Evolutionary conservation across 2,329 filamentous ascomycete species (phyloP).

Genomic region (Nigrospora osmanthi): DNA sequence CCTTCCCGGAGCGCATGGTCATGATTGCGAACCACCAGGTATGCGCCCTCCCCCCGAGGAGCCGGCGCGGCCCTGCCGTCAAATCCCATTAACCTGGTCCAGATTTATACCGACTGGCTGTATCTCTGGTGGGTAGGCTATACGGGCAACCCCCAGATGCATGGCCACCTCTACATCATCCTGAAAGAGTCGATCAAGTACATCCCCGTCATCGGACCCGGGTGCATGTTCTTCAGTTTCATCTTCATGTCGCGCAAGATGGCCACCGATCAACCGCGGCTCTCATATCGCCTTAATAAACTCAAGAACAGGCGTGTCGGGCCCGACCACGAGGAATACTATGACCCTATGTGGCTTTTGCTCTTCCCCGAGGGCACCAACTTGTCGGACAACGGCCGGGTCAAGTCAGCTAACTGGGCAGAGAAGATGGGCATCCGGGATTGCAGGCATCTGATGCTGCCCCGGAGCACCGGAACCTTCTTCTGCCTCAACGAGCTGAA

Average conservation of each 20-base stretch:
- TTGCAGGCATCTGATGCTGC: conserved; percentile 66
- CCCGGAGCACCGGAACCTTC: conserved; percentile 71
- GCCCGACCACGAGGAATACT: conserved; percentile 44
- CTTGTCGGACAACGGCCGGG: conserved; percentile 60
- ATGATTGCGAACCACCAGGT: conserved; percentile 84
- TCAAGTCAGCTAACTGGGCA: conserved; percentile 67
- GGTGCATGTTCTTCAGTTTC: conserved; percentile 82
- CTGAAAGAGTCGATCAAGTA: conserved; percentile 80
- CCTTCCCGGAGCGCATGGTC: conserved; percentile 74
- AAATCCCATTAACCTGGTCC: conserved; percentile 6
- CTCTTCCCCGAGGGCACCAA: conserved; percentile 88
- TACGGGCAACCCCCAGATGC: conserved; percentile 64
- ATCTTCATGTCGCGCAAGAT: conserved; percentile 90
- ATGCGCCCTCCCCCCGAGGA: conserved; percentile 4
- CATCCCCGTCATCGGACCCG: conserved; percentile 71
- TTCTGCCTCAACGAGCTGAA: conserved; percentile 73
- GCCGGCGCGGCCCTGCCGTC: too few relatives aligned
- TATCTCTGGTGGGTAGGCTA: conserved; percentile 96
- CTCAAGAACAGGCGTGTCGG: conserved; percentile 51
- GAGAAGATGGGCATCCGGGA: conserved; percentile 67
- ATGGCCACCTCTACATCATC: conserved; percentile 85
- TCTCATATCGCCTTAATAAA: conserved; percentile 66
- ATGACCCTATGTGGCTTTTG: conserved; percentile 83
- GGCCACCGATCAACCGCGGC: conserved; percentile 68
- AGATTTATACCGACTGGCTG: conserved; percentile 84